Conservation (phyloP, 768 basidiomycete species). For the Suillus weaverae region DNA sequence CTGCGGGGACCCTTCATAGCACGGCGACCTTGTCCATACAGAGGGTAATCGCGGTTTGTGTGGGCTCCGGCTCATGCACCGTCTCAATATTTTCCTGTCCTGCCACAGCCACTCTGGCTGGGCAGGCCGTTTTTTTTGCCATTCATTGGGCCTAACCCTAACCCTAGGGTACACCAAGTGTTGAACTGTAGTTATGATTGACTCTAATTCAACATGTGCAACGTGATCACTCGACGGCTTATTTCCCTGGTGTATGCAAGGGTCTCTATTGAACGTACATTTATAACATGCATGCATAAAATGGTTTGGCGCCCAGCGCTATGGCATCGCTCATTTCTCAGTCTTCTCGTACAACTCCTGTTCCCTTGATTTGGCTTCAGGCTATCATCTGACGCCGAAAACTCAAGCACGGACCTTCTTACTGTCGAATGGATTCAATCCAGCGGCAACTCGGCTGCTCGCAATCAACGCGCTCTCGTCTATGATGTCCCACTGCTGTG, state of each 20-base stretch:
- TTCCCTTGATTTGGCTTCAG: conserved; percentile 14
- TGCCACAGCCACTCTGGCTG: conserved; percentile 64
- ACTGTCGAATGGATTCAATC: conserved; percentile 48
- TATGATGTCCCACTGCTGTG: conserved; percentile 53
- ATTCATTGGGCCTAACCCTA: conserved; percentile 47
- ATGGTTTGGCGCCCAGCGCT: not conserved
- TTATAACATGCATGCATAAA: not conserved
- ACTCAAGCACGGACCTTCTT: conserved; percentile 27
- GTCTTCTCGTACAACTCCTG: conserved; percentile 23
- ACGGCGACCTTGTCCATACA: conserved; percentile 71
- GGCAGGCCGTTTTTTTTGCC: conserved; percentile 48
- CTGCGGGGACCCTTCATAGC: conserved; percentile 58
- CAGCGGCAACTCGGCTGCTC: conserved; percentile 74
- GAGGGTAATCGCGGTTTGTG: conserved; percentile 58
- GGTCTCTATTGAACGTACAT: not conserved
- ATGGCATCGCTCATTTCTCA: conserved; percentile 8
- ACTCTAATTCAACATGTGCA: too few relatives aligned
- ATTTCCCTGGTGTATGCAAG: too few relatives aligned
- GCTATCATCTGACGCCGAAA: not conserved
- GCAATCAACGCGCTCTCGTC: conserved; percentile 87
- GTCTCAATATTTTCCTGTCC: conserved; percentile 76
- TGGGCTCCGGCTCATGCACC: conserved; percentile 71
- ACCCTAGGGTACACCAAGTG: not conserved
- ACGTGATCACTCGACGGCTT: too few relatives aligned
- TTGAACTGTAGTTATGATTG: too few relatives aligned